Evolutionary conservation across 768 basidiomycete genomes (phyloP), one percentile per base, ranked within the genome.

Genomic region (Auricularia heimuer): DNA sequence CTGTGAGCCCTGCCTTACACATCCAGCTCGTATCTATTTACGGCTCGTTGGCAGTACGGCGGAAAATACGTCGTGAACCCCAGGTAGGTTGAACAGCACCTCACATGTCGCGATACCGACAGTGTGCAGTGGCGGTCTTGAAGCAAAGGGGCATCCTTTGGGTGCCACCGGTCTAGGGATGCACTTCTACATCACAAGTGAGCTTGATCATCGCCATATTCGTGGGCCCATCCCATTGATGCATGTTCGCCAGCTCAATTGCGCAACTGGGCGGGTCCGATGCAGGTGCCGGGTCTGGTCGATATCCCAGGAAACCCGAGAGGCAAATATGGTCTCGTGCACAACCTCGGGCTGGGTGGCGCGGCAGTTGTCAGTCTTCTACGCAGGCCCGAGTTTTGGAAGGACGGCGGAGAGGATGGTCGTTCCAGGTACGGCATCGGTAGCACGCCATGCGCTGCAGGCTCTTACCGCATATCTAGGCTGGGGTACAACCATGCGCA

Each of bases 91-190:
- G 18, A 12, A 12, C 47, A 21, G 8, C 14, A 1, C 47, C 18
- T 6, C 21, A 6, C 24, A 51, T 8, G 6, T 6, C 6, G 14
- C 11, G 47, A 51, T 51, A 18, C 8, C 3, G 21, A 51, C 16
- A 51, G 8, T 21, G 11, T 21, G 8, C 7, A 60, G 87, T 62
- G 92, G 92, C 33, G 92, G 92, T 0, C 80, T 94, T 16, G 89
- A 94, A 71, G 89, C 90, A n/a, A 94, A 92, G 71, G 92, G 92
- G 2, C 90, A 93, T 71, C 91, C 92, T 2, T 80, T 92, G 21
- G 90, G 90, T 45, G 89, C 90, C 1, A 91, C 88, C 18, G 90
- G 90, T 1, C 76, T 92, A 14, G 90, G 87, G 34, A 92, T 92
- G 90, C 90, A 92, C 72, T 91, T 91, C 75, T 92, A 90, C 70